Evolutionary conservation across 225 moss, liverwort and hornwort genomes (phyloP).

Genomic region (Antitrichia curtipendula): DNA sequence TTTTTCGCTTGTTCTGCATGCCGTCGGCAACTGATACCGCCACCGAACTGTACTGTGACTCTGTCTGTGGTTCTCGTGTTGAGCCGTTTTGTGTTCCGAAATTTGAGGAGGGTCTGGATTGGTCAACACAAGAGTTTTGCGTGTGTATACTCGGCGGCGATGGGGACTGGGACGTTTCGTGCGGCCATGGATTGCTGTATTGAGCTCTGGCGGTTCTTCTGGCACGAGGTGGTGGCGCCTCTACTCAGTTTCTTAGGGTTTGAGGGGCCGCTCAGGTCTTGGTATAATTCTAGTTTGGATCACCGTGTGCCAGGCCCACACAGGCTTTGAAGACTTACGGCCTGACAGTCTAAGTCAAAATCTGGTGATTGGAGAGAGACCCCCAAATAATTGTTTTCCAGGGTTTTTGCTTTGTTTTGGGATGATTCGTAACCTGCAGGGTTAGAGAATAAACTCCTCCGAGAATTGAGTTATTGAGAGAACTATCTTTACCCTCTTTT

Average conservation of each 20-base stretch:
- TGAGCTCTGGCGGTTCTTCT: neutral
- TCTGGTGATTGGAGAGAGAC: neutral
- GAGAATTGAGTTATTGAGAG: neutral
- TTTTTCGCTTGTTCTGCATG: neutral
- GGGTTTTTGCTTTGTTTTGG: too few relatives aligned
- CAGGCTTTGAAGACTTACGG: neutral
- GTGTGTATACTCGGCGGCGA: neutral
- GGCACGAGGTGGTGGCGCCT: neutral
- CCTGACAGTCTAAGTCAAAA: neutral
- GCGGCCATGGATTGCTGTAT: neutral
- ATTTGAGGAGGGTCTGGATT: neutral
- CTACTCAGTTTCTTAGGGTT: neutral
- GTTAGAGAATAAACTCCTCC: neutral
- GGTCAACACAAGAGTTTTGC: neutral
- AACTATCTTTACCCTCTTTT: neutral
- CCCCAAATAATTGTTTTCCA: neutral
- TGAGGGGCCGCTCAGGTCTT: neutral
- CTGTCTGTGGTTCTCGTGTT: neutral
- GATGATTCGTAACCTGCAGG: neutral
- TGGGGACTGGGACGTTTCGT: constrained; percentile 1
- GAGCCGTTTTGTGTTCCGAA: neutral
- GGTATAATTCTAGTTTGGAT: neutral
- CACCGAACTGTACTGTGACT: neutral
- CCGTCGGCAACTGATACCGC: neutral
- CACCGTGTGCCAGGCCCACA: neutral